These are phyloP conservation scores for Paraphoma chrysanthemicola DNA, from an alignment of 2,329 filamentous ascomycete species.

Conservation along the genomic window DNA sequence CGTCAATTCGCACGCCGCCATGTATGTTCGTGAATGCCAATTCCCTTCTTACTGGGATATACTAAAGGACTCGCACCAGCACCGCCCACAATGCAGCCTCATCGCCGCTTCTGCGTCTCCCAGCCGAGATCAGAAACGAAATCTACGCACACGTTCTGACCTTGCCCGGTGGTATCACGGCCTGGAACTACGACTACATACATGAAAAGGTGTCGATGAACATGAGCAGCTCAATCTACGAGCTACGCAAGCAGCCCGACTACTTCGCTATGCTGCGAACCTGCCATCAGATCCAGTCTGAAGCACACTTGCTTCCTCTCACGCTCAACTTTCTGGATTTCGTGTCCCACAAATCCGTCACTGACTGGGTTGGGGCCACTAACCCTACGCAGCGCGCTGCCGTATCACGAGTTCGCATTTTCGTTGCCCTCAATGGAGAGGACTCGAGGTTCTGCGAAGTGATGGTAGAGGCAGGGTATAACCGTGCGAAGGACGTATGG, in stretches of 20 bases:
- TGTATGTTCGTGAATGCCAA: not conserved
- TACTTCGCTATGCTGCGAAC: not conserved
- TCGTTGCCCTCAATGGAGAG: too few relatives aligned
- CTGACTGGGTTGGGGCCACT: too few relatives aligned
- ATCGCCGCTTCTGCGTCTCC: too few relatives aligned
- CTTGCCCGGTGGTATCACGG: not conserved
- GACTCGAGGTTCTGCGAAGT: too few relatives aligned
- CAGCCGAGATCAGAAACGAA: too few relatives aligned
- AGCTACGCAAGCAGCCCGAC: not conserved
- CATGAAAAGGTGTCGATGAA: not conserved
- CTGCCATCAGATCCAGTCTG: not conserved
- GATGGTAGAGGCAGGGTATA: too few relatives aligned
- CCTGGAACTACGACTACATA: too few relatives aligned
- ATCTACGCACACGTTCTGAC: too few relatives aligned
- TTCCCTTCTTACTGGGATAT: not conserved
- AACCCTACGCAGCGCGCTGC: too few relatives aligned
- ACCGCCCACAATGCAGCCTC: not conserved
- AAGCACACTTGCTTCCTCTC: not conserved
- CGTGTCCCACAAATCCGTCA: not conserved
- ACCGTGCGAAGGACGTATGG: too few relatives aligned
- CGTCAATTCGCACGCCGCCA: not conserved
- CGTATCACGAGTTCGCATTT: too few relatives aligned
- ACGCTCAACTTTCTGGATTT: not conserved
- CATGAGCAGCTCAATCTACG: too few relatives aligned
- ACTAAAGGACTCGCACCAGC: not conserved